Evolutionary conservation across 1,139 yeast genomes (phyloP).

Genomic region (Magnusiomyces suaveolens): DNA sequence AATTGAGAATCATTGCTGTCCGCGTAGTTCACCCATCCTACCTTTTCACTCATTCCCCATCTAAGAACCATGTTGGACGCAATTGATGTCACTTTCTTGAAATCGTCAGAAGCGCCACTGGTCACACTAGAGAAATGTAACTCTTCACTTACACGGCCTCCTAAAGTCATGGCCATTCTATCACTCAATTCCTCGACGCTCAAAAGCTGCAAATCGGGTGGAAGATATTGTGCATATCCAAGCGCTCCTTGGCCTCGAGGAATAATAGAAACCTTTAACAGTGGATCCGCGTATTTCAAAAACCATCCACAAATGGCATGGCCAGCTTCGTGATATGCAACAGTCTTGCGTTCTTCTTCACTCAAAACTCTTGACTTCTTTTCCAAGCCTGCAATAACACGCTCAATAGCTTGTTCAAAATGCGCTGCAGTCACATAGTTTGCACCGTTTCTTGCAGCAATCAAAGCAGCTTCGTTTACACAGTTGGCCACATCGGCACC

Average conservation of each 20-base stretch:
- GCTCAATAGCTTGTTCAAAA: constrained; percentile 92
- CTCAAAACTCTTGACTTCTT: constrained; percentile 76
- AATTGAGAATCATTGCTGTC: constrained; percentile 43
- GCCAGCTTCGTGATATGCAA: constrained; percentile 97
- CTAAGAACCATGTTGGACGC: constrained; percentile 89
- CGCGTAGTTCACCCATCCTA: constrained; percentile 76
- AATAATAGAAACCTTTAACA: constrained; percentile 86
- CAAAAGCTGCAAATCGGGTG: constrained; percentile 81
- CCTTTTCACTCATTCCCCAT: constrained; percentile 79
- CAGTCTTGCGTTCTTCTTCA: constrained; percentile 75
- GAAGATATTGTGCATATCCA: constrained; percentile 96
- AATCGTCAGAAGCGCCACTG: constrained; percentile 92
- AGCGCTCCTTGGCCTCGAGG: constrained; percentile 95
- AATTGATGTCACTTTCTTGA: constrained; percentile 90
- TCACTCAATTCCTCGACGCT: constrained; percentile 71
- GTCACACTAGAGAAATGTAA: constrained; percentile 82
- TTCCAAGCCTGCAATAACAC: constrained; percentile 94
- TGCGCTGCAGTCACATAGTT: constrained; percentile 61
- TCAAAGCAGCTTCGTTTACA: constrained; percentile 92
- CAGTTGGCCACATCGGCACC: constrained; percentile 98
- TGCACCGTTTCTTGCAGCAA: constrained; percentile 81
- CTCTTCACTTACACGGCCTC: constrained; percentile 95
- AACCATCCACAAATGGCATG: constrained; percentile 98
- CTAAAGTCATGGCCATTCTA: constrained; percentile 93
- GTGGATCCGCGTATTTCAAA: constrained; percentile 79